Evolutionary conservation across 805 yeast genomes (phyloP).

Genomic region (Saturnispora hagleri): DNA sequence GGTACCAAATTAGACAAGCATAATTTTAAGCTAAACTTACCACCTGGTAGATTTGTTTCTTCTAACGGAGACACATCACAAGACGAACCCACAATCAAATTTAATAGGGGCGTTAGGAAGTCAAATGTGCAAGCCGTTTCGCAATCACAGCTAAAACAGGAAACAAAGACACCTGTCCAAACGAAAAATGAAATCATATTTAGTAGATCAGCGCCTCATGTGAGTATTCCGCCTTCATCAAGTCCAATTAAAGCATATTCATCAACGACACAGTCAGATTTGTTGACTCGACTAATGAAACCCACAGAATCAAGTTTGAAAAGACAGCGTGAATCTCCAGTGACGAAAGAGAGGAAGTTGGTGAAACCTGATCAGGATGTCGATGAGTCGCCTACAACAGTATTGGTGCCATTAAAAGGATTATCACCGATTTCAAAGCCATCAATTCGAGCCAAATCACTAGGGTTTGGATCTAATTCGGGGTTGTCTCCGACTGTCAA

Average conservation of each 20-base stretch:
- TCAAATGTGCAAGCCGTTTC: neutral
- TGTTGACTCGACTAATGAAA: slow-evolving; percentile 18
- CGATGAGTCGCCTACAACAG: slow-evolving; percentile 1
- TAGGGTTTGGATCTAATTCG: neutral
- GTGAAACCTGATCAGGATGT: neutral
- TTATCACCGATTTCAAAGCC: neutral
- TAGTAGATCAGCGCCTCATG: slow-evolving; percentile 1
- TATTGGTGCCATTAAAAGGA: slow-evolving; percentile 2
- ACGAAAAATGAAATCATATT: neutral
- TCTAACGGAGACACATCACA: slow-evolving; percentile 2
- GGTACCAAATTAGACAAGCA: neutral
- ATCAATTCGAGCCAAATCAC: neutral
- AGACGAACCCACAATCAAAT: slow-evolving; percentile 25
- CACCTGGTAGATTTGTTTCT: slow-evolving; percentile 12
- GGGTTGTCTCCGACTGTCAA: neutral
- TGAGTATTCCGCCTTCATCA: neutral
- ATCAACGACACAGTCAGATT: slow-evolving; percentile 9
- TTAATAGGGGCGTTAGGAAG: slow-evolving; percentile 14
- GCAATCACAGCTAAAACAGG: neutral
- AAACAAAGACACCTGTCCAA: neutral
- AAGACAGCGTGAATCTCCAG: slow-evolving; percentile 7
- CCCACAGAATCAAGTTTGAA: slow-evolving; percentile 22
- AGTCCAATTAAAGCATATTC: slow-evolving; percentile 3
- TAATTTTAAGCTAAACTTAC: slow-evolving; percentile 14
- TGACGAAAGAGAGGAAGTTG: neutral